Base-by-base conservation (phyloP, 2,329 filamentous ascomycete species). In the Zalaria sp. region DNA sequence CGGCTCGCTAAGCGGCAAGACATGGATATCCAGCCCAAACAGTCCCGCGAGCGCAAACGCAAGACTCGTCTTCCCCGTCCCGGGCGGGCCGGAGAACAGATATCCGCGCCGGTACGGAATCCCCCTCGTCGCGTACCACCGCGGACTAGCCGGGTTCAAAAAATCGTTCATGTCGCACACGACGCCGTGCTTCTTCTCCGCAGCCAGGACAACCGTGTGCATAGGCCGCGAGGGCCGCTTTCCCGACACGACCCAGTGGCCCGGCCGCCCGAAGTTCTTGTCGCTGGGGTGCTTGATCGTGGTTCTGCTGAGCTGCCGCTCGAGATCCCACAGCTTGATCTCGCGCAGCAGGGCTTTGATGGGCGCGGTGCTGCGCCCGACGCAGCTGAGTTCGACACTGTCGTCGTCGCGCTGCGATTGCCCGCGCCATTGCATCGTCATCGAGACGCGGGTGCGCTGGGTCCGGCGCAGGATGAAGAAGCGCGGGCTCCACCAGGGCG, bases 41-140 rank as follows among this genome's bases (percentile, higher is more conserved):
- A 68, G 58, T 1, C 66, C 65, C 7, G 66, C 66, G 1, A 69
- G 51, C 0, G 67, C 64, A 41, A 61, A 61, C 11, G 50, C 55
- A 28, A 63, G 44, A 43, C 51, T 55, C 3, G 59, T 60, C 50
- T 62, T 62, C 8, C 59, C 59, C 0, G 58, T 61, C 0, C 59
- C 59, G 1, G 59, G 59, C 0, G 84, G 83, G 0, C 86, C 86
- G 48, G 88, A 69, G 10, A 93, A 75, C 0, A 93, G 72, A 53
- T 91, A 93, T 0, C 86, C 87, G 4, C 86, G 72, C 9, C 86
- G 75, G 57, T 93, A 93, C 0, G 87, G 86, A 27, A 93, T 89
- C 1, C 86, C 86, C 5, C 85, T 73, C 49, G 84, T 81, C 0
- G 79, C 71, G 56, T 94, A 93, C 84, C 85, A 93, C n/a, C 77